Evolutionary conservation across 345 rosid genomes (phyloP).

Genomic region (Eucalyptus virginea): DNA sequence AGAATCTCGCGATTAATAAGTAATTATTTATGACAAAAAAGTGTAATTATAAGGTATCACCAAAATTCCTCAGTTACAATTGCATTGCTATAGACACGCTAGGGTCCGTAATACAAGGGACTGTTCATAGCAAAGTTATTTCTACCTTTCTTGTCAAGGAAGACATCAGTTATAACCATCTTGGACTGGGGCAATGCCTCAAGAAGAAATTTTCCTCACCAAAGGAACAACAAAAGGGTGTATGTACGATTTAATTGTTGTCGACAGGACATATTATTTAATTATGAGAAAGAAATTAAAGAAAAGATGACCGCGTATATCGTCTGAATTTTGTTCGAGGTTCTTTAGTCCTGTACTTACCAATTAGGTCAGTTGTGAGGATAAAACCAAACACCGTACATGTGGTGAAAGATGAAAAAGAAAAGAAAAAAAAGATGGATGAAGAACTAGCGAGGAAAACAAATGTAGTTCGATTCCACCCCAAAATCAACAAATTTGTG

Average conservation of each 20-base stretch:
- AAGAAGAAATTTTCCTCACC: neutral
- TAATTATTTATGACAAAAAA: neutral
- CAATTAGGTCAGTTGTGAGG: neutral
- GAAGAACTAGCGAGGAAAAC: neutral
- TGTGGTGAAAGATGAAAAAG: neutral
- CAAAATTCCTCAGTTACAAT: neutral
- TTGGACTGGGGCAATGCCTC: constrained; percentile 5
- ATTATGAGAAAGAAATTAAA: no score
- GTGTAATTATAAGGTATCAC: neutral
- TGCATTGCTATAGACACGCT: neutral
- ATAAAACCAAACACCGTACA: neutral
- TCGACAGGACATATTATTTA: neutral
- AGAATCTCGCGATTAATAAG: neutral
- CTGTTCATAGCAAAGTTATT: neutral
- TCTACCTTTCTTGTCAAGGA: neutral
- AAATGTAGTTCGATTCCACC: neutral
- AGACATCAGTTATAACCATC: constrained; percentile 8
- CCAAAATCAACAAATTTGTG: no score
- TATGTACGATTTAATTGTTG: neutral
- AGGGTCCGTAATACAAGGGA: neutral
- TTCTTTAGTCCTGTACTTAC: neutral
- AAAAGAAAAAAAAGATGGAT: neutral
- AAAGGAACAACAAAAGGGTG: neutral
- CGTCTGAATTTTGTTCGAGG: neutral
- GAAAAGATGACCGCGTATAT: no score